Base-by-base conservation (phyloP, 192 early-diverging fungal species). In the Coemansia nantahalensis region DNA sequence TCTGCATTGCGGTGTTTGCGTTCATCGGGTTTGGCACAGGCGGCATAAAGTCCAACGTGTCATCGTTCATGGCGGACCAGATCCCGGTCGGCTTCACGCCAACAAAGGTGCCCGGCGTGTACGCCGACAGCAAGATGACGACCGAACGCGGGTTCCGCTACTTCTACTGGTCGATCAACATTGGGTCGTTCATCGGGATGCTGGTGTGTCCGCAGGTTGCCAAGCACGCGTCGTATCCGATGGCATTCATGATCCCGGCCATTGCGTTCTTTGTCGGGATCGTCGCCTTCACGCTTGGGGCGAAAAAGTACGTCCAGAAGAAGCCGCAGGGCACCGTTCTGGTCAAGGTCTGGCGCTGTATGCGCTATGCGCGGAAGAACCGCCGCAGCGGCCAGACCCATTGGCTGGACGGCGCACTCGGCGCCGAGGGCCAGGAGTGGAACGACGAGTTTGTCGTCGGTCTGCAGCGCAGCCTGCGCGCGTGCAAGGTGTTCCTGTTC, bases 21-120 rank as follows among this genome's bases (percentile, higher is more conserved):
- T 47, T 87, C 16, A 85, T 88, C 45, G 84, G 84, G 32, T 40
- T 87, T 8, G 86, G 82, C 44, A 85, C 84, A 5, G 88, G 88
- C 44, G n/a, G n/a, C n/a, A n/a, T n/a, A n/a, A n/a, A n/a, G n/a
- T n/a, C n/a, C n/a, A n/a, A n/a, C n/a, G n/a, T n/a, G n/a, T n/a
- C n/a, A n/a, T n/a, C n/a, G n/a, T n/a, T n/a, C n/a, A n/a, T n/a
- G n/a, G n/a, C n/a, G n/a, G n/a, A n/a, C n/a, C n/a, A n/a, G n/a
- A n/a, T n/a, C n/a, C n/a, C n/a, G n/a, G n/a, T n/a, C n/a, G n/a
- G n/a, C n/a, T n/a, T n/a, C n/a, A n/a, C n/a, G n/a, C n/a, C n/a
- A n/a, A n/a, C n/a, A n/a, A n/a, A n/a, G n/a, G n/a, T n/a, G n/a
- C n/a, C n/a, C n/a, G n/a, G n/a, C n/a, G n/a, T n/a, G n/a, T n/a